Conservation (phyloP, 2,329 filamentous ascomycete genomes). For the Paracamarosporium sp. region DNA sequence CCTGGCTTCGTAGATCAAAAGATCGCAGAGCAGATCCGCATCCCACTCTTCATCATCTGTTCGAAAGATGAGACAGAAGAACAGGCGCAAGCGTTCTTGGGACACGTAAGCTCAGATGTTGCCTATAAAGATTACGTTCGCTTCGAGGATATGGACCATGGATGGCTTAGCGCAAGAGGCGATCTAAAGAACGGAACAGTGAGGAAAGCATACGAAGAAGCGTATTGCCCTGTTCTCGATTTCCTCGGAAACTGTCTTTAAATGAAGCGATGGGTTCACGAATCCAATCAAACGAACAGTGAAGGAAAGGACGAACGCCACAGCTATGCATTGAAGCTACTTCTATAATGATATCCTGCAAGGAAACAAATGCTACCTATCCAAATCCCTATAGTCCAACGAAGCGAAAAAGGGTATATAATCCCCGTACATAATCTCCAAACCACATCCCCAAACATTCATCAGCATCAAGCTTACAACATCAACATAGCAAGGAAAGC, state of each 20-base stretch:
- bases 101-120: neutral
- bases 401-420: slow-evolving; percentile 6
- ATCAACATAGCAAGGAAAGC: slow-evolving; percentile 3
- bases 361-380: neutral
- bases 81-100: neutral
- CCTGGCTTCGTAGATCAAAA: no score
- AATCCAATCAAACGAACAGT: neutral
- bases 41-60: no score
- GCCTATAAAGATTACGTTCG: neutral
- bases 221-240: no score
- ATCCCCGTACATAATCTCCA: slow-evolving; percentile 1
- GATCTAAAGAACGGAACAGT: neutral
- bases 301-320: slow-evolving; percentile 1
- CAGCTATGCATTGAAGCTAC: slow-evolving; percentile 3
- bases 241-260: no score
- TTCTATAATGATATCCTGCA: neutral
- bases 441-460: neutral
- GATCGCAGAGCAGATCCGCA: no score
- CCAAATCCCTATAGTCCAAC: neutral
- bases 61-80: neutral
- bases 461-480: slow-evolving; percentile 4
- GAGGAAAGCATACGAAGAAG: slow-evolving; percentile 3
- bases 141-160: neutral
- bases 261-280: neutral
- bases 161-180: neutral